Evolutionary conservation across 1,284 basidiomycete species (phyloP).

Genomic region (Phylloporus sp.): DNA sequence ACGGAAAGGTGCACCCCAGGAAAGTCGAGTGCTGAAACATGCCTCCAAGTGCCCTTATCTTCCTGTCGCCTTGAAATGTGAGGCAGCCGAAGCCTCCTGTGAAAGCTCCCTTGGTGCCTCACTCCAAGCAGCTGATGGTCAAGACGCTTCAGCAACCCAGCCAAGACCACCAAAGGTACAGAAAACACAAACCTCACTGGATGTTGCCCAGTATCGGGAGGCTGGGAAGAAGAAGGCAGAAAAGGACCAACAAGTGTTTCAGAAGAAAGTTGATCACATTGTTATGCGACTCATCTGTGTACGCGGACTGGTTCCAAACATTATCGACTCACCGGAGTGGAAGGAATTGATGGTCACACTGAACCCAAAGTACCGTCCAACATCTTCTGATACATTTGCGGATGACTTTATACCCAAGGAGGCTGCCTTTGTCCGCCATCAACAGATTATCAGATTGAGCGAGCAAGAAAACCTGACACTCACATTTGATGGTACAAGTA

Average conservation of each 20-base stretch:
- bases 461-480: conserved; percentile 5
- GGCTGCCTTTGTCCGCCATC: not conserved
- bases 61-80: not conserved
- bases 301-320: not conserved
- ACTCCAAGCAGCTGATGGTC: too few species aligned
- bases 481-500: conserved; percentile 12
- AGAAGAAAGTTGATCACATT: not conserved
- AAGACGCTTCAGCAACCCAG: too few species aligned
- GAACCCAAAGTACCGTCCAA: not conserved
- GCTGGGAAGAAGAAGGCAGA: not conserved
- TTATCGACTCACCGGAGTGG: not conserved
- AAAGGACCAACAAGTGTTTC: not conserved
- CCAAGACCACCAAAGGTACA: too few species aligned
- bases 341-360: not conserved
- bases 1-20: not conserved
- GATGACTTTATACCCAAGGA: not conserved
- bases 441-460: not conserved
- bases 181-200: not conserved
- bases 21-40: not conserved
- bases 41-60: not conserved
- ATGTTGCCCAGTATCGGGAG: not conserved
- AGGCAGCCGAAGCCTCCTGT: not conserved
- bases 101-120: not conserved
- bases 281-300: not conserved
- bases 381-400: not conserved